Evolutionary conservation across 495 filamentous ascomycete species (phyloP), one percentile per base, ranked within the genome.

Genomic region (Aspergillus bridgeri): DNA sequence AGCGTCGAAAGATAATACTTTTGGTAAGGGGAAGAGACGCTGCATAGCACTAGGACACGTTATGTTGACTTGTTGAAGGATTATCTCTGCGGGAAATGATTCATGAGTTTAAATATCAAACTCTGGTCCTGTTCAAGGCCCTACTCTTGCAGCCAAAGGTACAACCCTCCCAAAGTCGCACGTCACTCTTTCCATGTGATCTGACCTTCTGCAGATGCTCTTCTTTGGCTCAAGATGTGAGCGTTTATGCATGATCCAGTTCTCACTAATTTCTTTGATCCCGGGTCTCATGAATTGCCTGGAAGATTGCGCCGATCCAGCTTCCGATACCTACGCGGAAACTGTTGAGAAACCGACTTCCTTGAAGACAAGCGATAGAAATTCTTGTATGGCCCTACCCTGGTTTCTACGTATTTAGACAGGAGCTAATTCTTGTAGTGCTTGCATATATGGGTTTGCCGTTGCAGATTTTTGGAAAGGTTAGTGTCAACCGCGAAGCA

Each of bases 191-290:
- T 27, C 0, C 17, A 46, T 23, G 0, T 9, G 17, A 51, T 23
- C 57, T 64, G 24, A 67, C 20, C 4, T 6, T 13, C 13, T 25
- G 2, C 64, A 97, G 93, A 98, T 98, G 92, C 86, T 98, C 38
- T 98, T 98, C 77, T 98, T 98, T 65, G 95, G 94, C 44, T 89
- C 92, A 11, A 85, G 92, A 56, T 98, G 94, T 69, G 94, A 98
- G 69, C 82, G 89, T 33, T 73, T 98, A 51, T 98, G 94, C 83
- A 93, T 98, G 90, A 91, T 96, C 70, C 94, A 98, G 67, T 98
- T 98, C 71, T 92, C 93, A 3, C 80, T 98, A 5, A 85, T 98
- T 51, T 97, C 94, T 29, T 75, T 98, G 60, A 92, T 98, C 69
- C 94, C 94, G 24, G 91, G 91, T 23, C 81, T 98, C 24, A 83